phyloP scores from a whole-genome alignment of 352 stramenopile species.

The Phytophthora pseudosyringae region DNA sequence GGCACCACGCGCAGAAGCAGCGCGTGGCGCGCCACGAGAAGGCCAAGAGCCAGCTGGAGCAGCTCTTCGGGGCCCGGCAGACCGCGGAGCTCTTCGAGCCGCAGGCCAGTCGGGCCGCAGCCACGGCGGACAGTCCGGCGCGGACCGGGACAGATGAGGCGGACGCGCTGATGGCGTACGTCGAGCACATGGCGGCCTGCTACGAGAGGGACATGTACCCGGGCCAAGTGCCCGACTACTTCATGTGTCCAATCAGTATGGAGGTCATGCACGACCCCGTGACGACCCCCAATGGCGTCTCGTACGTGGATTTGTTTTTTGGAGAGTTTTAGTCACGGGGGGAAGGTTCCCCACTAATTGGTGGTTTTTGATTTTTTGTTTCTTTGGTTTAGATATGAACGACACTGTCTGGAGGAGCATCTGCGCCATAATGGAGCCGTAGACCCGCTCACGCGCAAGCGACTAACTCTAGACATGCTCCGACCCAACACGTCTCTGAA shows the following conservation, averaged over 20 bases:
- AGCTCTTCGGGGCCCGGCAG: slow-evolving; percentile 42
- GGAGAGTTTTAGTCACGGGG: background rate
- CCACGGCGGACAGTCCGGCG: background rate
- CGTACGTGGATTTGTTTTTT: slow-evolving; percentile 45
- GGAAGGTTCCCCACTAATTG: slow-evolving; percentile 1
- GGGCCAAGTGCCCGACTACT: slow-evolving; percentile 77
- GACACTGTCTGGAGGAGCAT: slow-evolving; percentile 71
- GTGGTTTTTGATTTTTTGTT: background rate
- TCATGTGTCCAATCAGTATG: slow-evolving; percentile 85
- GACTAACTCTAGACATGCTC: slow-evolving; percentile 72
- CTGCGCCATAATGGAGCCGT: slow-evolving; percentile 67
- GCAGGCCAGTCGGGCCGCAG: slow-evolving; percentile 9
- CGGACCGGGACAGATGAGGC: slow-evolving; percentile 28
- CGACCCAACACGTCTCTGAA: slow-evolving; percentile 74
- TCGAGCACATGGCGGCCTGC: slow-evolving; percentile 56
- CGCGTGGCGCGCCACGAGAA: slow-evolving; percentile 49
- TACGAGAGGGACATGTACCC: slow-evolving; percentile 59
- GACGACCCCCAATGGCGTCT: slow-evolving; percentile 80
- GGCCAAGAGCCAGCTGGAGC: slow-evolving; percentile 46
- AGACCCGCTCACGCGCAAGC: slow-evolving; percentile 74
- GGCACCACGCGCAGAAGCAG: slow-evolving; percentile 52
- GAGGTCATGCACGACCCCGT: slow-evolving; percentile 84
- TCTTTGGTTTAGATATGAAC: slow-evolving; percentile 55
- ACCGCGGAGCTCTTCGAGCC: slow-evolving; percentile 32
- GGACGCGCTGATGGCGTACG: slow-evolving; percentile 66